A percentile compares a stretch with the other conserved stretches of the same genome.
Conservation (phyloP, 2,329 filamentous ascomycete species). For the Aspergillus pseudoterreus region DNA sequence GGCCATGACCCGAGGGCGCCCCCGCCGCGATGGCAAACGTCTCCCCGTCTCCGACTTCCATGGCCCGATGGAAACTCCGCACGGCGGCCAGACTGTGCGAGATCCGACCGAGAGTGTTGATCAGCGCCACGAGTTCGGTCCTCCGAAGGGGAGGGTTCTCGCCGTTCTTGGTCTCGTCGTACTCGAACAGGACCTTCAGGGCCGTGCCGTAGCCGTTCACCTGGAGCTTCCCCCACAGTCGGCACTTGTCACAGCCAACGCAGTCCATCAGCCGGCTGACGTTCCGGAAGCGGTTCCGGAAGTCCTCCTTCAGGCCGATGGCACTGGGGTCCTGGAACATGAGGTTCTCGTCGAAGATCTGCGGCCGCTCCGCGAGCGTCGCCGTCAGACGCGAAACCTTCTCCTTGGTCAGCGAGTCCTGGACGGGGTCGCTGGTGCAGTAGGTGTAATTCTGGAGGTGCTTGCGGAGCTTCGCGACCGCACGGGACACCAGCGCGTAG, state of each 20-base stretch:
- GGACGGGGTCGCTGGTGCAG: constrained; percentile 77
- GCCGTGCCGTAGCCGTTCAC: constrained; percentile 92
- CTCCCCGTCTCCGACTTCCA: constrained; percentile 34
- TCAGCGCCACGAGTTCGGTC: constrained; percentile 87
- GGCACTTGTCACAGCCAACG: constrained; percentile 96
- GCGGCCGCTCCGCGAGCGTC: constrained; percentile 61
- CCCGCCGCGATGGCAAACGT: constrained; percentile 26
- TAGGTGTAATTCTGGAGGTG: constrained; percentile 83
- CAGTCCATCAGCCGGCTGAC: constrained; percentile 97
- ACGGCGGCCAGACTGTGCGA: constrained; percentile 75
- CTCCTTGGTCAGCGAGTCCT: constrained; percentile 74
- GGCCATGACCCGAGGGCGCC: constrained; percentile 23
- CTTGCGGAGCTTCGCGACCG: constrained; percentile 82
- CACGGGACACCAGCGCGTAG: constrained; percentile 90
- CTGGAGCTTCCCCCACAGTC: constrained; percentile 96
- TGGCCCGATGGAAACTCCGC: constrained; percentile 61
- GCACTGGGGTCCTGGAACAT: constrained; percentile 75
- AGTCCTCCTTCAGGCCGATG: constrained; percentile 87
- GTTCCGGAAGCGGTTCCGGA: constrained; percentile 94
- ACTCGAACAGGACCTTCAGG: constrained; percentile 93
- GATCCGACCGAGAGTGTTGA: constrained; percentile 89
- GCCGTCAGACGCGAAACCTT: constrained; percentile 76
- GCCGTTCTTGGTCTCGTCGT: constrained; percentile 63
- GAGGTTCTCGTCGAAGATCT: constrained; percentile 89
- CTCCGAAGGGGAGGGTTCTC: constrained; percentile 71